Evolutionary conservation across 2,329 filamentous ascomycete species (phyloP).

Genomic region (Cordyceps javanica): DNA sequence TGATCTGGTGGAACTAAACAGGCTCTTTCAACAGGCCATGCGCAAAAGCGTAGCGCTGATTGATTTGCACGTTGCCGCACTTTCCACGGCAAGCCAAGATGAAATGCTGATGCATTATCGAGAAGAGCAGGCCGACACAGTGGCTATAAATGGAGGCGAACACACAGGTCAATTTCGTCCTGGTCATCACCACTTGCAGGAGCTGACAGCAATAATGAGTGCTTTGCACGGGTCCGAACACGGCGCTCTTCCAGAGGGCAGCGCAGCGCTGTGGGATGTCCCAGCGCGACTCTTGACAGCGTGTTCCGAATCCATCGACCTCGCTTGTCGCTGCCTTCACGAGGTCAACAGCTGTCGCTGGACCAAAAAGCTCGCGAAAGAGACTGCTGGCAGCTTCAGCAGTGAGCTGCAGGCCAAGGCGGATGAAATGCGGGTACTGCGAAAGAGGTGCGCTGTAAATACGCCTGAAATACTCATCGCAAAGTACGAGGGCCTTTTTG

Average conservation of each 20-base stretch:
- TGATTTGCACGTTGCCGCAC: conserved; percentile 34
- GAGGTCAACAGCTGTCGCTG: conserved; percentile 25
- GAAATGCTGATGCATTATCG: conserved; percentile 15
- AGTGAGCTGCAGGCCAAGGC: conserved; percentile 18
- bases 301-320: conserved; percentile 20
- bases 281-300: conserved; percentile 22
- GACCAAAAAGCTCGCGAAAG: conserved; percentile 18
- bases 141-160: background rate
- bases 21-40: conserved; percentile 29
- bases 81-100: conserved; percentile 15
- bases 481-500: conserved; percentile 34
- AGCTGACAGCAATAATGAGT: background rate
- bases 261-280: background rate
- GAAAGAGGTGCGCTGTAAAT: conserved; percentile 21
- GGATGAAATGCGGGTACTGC: conserved; percentile 21
- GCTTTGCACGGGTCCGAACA: background rate
- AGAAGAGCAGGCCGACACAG: background rate
- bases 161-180: background rate
- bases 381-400: conserved; percentile 18
- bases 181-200: background rate
- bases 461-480: conserved; percentile 35
- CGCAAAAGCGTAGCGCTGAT: conserved; percentile 29
- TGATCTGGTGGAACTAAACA: conserved; percentile 33
- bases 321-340: conserved; percentile 21
- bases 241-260: background rate